Evolutionary conservation across 1,139 yeast species (phyloP).

Genomic region (Yamadazyma triangularis): DNA sequence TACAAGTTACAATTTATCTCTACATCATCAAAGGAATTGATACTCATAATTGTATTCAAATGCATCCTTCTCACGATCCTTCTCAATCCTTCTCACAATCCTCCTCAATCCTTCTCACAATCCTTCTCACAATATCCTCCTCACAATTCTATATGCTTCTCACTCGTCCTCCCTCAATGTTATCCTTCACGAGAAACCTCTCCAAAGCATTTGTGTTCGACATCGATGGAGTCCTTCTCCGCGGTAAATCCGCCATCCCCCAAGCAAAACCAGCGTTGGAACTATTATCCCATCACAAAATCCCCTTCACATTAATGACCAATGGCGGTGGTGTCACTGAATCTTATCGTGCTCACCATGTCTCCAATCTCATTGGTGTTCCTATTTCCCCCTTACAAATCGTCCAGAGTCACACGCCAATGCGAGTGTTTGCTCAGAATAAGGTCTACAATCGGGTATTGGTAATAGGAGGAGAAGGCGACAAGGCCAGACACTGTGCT

Average conservation of each 20-base stretch:
- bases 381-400: conserved; percentile 60
- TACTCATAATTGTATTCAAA: too few species aligned
- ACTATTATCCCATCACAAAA: conserved; percentile 46
- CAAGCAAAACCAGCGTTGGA: conserved; percentile 64
- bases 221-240: conserved; percentile 89
- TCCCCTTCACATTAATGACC: conserved; percentile 83
- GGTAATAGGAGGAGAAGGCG: conserved; percentile 81
- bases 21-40: too few species aligned
- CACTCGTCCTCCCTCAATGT: too few species aligned
- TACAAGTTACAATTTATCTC: too few species aligned
- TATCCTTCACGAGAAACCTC: too few species aligned
- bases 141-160: too few species aligned
- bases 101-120: too few species aligned
- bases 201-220: conserved; percentile 27
- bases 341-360: conserved; percentile 49
- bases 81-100: too few species aligned
- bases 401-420: conserved; percentile 91
- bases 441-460: conserved; percentile 55
- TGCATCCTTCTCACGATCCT: too few species aligned
- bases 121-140: too few species aligned
- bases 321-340: conserved; percentile 93
- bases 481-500: conserved; percentile 69
- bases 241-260: conserved; percentile 69
- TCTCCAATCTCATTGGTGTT: conserved; percentile 49
- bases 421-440: conserved; percentile 50